Conservation (phyloP, 371 early-diverging fungal genomes). For the Mortierella sp. region DNA sequence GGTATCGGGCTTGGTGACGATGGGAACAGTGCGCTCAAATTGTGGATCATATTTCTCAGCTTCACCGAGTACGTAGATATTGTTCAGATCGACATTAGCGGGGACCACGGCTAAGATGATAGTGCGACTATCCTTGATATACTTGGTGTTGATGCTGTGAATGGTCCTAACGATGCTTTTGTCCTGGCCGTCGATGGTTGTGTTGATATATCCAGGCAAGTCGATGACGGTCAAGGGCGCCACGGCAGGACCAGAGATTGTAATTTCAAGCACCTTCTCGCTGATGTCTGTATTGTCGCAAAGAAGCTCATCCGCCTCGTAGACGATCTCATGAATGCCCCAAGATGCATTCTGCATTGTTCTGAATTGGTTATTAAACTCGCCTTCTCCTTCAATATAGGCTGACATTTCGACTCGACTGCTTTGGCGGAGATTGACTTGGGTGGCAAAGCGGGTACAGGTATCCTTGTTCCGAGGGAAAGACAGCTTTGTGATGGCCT, state of each 20-base stretch:
- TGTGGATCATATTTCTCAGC: constrained; percentile 1
- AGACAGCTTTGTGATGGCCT: constrained; percentile 12
- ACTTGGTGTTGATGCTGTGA: constrained; percentile 4
- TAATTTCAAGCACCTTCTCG: constrained; percentile 14
- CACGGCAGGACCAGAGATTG: constrained; percentile 8
- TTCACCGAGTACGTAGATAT: background rate
- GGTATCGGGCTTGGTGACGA: constrained; percentile 15
- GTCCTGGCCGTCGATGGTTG: constrained; percentile 4
- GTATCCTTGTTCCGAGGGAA: constrained; percentile 15
- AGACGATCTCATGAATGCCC: background rate
- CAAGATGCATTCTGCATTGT: background rate
- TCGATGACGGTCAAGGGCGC: constrained; percentile 19
- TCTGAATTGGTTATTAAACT: background rate
- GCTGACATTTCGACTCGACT: background rate
- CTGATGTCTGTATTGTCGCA: background rate
- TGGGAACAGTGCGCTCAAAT: constrained; percentile 19
- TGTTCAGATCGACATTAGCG: constrained; percentile 7
- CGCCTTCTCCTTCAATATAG: constrained; percentile 16
- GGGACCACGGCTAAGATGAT: constrained; percentile 17
- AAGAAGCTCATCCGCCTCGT: constrained; percentile 2
- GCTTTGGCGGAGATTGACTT: constrained; percentile 11
- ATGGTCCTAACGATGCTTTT: constrained; percentile 1
- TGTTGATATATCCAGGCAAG: constrained; percentile 12
- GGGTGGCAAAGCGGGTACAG: constrained; percentile 20
- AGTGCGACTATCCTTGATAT: constrained; percentile 6